Conservation (phyloP, 192 early-diverging fungal genomes). For the Funneliformis mosseae region DNA sequence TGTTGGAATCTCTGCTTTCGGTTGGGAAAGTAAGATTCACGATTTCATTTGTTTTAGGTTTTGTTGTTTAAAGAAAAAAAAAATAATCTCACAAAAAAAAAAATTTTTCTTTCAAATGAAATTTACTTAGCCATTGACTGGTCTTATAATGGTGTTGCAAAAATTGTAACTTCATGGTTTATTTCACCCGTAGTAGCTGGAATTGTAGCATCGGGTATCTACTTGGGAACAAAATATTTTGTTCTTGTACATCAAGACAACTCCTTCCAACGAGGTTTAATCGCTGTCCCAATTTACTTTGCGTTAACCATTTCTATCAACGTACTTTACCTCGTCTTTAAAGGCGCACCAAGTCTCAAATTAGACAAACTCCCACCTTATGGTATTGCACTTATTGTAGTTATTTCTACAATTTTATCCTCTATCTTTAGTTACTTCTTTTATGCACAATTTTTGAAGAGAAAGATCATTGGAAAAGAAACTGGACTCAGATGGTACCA, state of each 20-base stretch:
- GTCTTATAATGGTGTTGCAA: conserved; percentile 47
- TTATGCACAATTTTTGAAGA: conserved; percentile 65
- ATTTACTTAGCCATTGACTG: conserved; percentile 54
- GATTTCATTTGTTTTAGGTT: background rate
- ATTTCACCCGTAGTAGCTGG: conserved; percentile 63
- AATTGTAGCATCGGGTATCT: conserved; percentile 59
- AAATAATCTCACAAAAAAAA: background rate
- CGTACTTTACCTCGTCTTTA: conserved; percentile 71
- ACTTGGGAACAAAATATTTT: conserved; percentile 58
- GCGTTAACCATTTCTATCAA: conserved; percentile 65
- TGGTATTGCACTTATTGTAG: conserved; percentile 59
- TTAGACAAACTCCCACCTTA: conserved; percentile 48
- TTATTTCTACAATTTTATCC: conserved; percentile 58
- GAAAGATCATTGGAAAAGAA: conserved; percentile 67
- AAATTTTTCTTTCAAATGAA: no score
- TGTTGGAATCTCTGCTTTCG: conserved; percentile 68
- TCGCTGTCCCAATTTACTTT: conserved; percentile 67
- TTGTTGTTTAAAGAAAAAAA: background rate
- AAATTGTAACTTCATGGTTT: conserved; percentile 71
- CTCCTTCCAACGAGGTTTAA: conserved; percentile 60
- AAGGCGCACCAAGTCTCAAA: conserved; percentile 64
- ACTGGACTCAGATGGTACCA: conserved; percentile 72
- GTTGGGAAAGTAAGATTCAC: conserved; percentile 14
- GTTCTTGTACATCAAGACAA: conserved; percentile 52
- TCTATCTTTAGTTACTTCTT: conserved; percentile 62